Evolutionary conservation across 73 alveolate genomes (phyloP).

Genomic region (Stentor roeselii): DNA sequence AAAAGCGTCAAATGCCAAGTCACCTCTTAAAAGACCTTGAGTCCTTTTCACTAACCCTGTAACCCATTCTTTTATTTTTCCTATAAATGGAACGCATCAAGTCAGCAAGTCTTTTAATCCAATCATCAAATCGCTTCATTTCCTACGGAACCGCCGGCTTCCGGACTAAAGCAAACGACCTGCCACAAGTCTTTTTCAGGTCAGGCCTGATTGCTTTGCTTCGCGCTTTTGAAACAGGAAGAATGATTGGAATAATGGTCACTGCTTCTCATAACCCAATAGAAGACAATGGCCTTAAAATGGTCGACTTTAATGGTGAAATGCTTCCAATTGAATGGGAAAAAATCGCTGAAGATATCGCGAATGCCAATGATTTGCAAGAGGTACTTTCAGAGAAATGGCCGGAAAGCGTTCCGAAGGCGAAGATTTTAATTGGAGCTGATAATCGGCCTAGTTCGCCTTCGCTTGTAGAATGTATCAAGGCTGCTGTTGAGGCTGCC

Average conservation of each 20-base stretch:
- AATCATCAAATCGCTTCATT: not conserved
- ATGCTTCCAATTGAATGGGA: slow-evolving; percentile 80
- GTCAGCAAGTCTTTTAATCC: not conserved
- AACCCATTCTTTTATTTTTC: not conserved
- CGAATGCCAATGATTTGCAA: slow-evolving; percentile 59
- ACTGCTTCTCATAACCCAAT: slow-evolving; percentile 94
- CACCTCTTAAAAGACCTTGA: too few species aligned
- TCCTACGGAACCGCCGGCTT: slow-evolving; percentile 84
- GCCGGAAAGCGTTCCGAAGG: slow-evolving; percentile 39
- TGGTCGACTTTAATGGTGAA: slow-evolving; percentile 75
- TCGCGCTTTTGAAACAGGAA: slow-evolving; percentile 51
- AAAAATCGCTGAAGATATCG: slow-evolving; percentile 52
- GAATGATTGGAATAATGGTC: slow-evolving; percentile 84
- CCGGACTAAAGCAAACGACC: slow-evolving; percentile 51
- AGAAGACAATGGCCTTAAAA: slow-evolving; percentile 80
- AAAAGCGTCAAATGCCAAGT: too few species aligned
- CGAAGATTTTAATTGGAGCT: slow-evolving; percentile 50
- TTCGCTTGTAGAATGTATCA: slow-evolving; percentile 32
- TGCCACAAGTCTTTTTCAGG: slow-evolving; percentile 68
- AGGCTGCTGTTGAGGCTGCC: slow-evolving; percentile 38
- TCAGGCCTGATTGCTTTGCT: slow-evolving; percentile 73
- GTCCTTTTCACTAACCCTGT: too few species aligned
- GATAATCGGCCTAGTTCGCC: slow-evolving; percentile 73
- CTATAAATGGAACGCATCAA: not conserved
- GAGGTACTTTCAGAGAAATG: slow-evolving; percentile 40